These are phyloP conservation scores for Escallonia rubra DNA, from an alignment of 129 eudicot genomes.

Conservation along the genomic window DNA sequence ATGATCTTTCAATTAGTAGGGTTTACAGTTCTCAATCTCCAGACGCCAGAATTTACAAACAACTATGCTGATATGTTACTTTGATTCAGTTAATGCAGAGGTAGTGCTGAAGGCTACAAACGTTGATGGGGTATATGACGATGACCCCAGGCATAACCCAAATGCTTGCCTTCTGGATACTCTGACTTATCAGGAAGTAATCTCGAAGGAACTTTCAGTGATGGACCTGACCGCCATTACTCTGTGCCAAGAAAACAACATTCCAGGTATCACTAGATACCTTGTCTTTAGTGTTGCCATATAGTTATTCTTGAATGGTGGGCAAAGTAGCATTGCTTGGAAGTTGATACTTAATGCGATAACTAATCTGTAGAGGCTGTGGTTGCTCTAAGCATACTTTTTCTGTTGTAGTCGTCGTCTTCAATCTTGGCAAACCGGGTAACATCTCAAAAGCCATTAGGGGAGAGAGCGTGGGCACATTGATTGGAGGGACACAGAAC, in stretches of 20 bases:
- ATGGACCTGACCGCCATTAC: slow-evolving; percentile 99
- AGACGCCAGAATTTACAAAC: neutral
- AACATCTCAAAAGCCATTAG: slow-evolving; percentile 87
- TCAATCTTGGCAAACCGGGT: slow-evolving; percentile 74
- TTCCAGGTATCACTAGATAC: slow-evolving; percentile 55
- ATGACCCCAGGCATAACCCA: slow-evolving; percentile 73
- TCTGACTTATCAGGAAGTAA: slow-evolving; percentile 84
- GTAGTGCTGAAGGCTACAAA: slow-evolving; percentile 97
- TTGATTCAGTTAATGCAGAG: slow-evolving; percentile 82
- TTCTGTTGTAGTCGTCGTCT: slow-evolving; percentile 76
- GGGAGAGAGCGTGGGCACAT: slow-evolving; percentile 92
- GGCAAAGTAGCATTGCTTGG: too few species aligned
- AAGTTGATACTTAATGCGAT: too few species aligned
- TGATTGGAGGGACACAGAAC: slow-evolving; percentile 58
- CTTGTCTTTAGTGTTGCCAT: too few species aligned
- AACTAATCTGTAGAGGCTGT: too few species aligned
- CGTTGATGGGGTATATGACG: slow-evolving; percentile 89
- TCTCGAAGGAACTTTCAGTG: slow-evolving; percentile 63
- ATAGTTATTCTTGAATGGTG: too few species aligned
- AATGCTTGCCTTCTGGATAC: slow-evolving; percentile 69
- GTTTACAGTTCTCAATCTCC: too few species aligned
- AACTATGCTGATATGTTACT: neutral
- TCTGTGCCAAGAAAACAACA: slow-evolving; percentile 94
- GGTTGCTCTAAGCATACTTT: slow-evolving; percentile 1
- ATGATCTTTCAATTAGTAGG: neutral